phyloP scores from a whole-genome alignment of 768 basidiomycete genomes.

The Dentipellis fragilis region DNA sequence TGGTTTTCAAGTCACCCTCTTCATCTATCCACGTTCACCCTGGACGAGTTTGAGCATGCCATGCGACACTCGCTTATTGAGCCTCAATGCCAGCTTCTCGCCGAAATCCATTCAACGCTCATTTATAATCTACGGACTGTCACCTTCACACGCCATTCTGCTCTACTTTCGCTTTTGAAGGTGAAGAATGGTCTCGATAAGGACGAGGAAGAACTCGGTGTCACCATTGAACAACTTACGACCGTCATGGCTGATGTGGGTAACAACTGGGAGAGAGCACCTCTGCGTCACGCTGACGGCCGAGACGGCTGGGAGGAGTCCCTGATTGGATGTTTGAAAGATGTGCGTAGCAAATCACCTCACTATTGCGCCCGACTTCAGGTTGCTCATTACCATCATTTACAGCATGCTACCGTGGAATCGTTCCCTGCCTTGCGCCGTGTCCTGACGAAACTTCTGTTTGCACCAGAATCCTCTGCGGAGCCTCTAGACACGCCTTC shows the following conservation, averaged over 20 bases:
- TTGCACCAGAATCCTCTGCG: constrained; percentile 44
- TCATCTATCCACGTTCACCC: constrained; percentile 75
- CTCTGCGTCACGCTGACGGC: constrained; percentile 60
- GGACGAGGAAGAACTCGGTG: constrained; percentile 38
- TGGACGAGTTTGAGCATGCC: constrained; percentile 89
- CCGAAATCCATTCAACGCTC: constrained; percentile 82
- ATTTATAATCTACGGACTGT: constrained; percentile 86
- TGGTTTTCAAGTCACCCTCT: constrained; percentile 51
- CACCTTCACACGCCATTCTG: constrained; percentile 65
- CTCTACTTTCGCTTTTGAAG: constrained; percentile 54
- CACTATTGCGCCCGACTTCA: neutral
- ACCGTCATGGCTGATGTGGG: constrained; percentile 69
- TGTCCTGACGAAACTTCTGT: constrained; percentile 63
- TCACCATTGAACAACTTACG: constrained; percentile 53
- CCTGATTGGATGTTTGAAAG: constrained; percentile 78
- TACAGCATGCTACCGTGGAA: constrained; percentile 61
- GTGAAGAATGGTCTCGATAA: constrained; percentile 28
- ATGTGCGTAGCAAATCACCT: constrained; percentile 42
- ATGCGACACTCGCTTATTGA: constrained; percentile 68
- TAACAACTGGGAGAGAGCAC: constrained; percentile 80
- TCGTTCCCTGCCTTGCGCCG: constrained; percentile 68
- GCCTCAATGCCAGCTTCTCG: constrained; percentile 64
- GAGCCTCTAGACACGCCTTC: constrained; percentile 37
- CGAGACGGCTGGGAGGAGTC: constrained; percentile 90
- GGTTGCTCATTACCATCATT: neutral